Conservation (phyloP, 805 yeast species). For the Lipomyces spencermartinsiae region DNA sequence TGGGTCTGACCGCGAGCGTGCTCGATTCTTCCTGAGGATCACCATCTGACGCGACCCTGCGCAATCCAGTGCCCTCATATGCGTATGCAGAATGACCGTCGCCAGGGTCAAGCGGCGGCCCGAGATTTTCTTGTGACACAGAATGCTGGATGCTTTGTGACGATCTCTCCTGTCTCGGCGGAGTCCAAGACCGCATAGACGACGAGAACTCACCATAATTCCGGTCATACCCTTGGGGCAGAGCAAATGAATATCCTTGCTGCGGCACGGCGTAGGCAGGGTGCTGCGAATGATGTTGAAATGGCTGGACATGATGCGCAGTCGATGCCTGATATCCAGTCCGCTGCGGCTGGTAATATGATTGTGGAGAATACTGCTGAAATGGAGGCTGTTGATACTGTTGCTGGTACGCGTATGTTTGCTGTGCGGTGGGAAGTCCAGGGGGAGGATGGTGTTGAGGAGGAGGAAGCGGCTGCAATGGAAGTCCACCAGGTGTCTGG, state of each 20-base stretch:
- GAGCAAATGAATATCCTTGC: background rate
- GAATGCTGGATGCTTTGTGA: background rate
- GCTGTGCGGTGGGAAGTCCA: conserved; percentile 1
- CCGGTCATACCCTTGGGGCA: background rate
- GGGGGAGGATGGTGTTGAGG: conserved; percentile 2
- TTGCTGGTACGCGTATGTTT: conserved; percentile 2
- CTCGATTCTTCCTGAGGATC: conserved; percentile 3
- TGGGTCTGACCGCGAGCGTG: conserved; percentile 7
- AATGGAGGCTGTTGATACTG: conserved; percentile 2
- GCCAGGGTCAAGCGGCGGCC: background rate
- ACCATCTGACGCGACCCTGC: background rate
- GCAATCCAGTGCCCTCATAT: background rate
- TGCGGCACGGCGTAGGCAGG: background rate
- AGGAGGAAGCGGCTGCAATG: conserved; percentile 4
- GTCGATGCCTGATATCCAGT: background rate
- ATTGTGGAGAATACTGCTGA: background rate
- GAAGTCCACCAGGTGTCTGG: background rate
- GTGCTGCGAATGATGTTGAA: background rate
- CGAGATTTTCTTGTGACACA: background rate
- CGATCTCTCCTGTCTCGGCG: background rate
- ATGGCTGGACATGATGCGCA: background rate
- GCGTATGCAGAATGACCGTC: background rate
- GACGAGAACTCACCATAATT: background rate
- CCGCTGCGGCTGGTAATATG: background rate
- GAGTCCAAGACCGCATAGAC: background rate